A percentile compares a stretch with the other conserved stretches of the same genome.
Evolutionary conservation across 176 grass and related monocot genomes (phyloP).

Genomic region (Calamus simplicifolius): DNA sequence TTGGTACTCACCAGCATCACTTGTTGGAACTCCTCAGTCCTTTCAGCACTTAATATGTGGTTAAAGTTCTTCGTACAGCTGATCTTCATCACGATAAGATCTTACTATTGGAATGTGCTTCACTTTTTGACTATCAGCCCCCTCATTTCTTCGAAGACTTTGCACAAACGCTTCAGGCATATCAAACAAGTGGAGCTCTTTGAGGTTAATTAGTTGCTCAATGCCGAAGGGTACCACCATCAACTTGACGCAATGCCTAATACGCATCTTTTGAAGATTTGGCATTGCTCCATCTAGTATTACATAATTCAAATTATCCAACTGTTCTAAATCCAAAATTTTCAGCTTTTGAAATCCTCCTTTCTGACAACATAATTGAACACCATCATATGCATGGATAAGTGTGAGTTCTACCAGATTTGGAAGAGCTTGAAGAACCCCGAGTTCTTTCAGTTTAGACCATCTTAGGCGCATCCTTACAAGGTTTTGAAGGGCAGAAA

Average conservation of each 20-base stretch:
- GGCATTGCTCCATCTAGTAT: slow-evolving; percentile 19
- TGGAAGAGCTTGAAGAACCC: slow-evolving; percentile 18
- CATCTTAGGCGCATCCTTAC: slow-evolving; percentile 20
- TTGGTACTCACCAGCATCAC: too few species aligned
- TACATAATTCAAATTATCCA: slow-evolving; percentile 16
- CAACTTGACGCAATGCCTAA: slow-evolving; percentile 17
- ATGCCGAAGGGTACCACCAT: slow-evolving; percentile 8
- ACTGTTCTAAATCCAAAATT: slow-evolving; percentile 26
- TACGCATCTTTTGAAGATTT: slow-evolving; percentile 28
- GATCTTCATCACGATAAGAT: too few species aligned
- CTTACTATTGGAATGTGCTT: too few species aligned
- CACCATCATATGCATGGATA: slow-evolving; percentile 25
- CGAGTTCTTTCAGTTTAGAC: slow-evolving; percentile 17
- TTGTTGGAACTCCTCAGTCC: too few species aligned
- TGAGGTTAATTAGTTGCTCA: slow-evolving; percentile 16
- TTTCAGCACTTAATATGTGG: too few species aligned
- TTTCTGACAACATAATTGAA: slow-evolving; percentile 5
- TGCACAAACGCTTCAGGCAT: slow-evolving; percentile 24
- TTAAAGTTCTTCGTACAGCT: too few species aligned
- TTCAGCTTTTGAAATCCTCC: slow-evolving; percentile 27
- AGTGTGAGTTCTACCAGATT: slow-evolving; percentile 27
- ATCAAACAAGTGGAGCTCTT: slow-evolving; percentile 31
- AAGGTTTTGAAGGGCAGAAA: slow-evolving; percentile 15
- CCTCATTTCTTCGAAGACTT: slow-evolving; percentile 1
- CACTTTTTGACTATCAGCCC: neutral